A percentile compares a stretch with the other conserved stretches of the same genome.
Evolutionary conservation across 495 filamentous ascomycete species (phyloP).

Genomic region (Aspergillus campestris): DNA sequence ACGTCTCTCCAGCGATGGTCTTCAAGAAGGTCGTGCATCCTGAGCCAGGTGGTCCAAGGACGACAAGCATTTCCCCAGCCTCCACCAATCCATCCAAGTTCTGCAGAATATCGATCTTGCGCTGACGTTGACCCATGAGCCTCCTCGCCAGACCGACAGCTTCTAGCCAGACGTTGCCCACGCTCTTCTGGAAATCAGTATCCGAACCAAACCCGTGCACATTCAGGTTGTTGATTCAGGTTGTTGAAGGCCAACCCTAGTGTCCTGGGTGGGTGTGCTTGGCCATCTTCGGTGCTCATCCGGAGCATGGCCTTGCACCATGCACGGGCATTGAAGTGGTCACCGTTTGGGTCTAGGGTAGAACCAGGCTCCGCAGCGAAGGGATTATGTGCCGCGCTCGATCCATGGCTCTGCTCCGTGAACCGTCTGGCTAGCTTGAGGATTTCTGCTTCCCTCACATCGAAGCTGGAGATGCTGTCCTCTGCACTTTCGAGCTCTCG

Average conservation of each 20-base stretch:
- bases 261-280: neutral
- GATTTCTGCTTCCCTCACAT: no score
- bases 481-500: no score
- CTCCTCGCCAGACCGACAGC: slow-evolving; percentile 33
- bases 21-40: slow-evolving; percentile 66
- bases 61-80: slow-evolving; percentile 72
- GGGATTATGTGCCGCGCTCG: no score
- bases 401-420: no score
- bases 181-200: slow-evolving; percentile 75
- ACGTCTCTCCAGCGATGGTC: slow-evolving; percentile 56
- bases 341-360: slow-evolving; percentile 31
- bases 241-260: slow-evolving; percentile 45
- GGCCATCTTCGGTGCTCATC: slow-evolving; percentile 27
- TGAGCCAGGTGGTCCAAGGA: slow-evolving; percentile 63
- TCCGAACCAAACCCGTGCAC: slow-evolving; percentile 67
- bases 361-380: slow-evolving; percentile 7
- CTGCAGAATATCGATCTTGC: slow-evolving; percentile 58
- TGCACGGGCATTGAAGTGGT: slow-evolving; percentile 25
- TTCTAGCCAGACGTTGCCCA: slow-evolving; percentile 57
- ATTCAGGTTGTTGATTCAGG: slow-evolving; percentile 57
- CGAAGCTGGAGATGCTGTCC: no score
- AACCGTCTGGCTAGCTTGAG: no score
- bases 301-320: slow-evolving; percentile 25
- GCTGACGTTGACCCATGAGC: slow-evolving; percentile 35
- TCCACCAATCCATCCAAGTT: slow-evolving; percentile 63